phyloP scores from a whole-genome alignment of 164 flowering plant genomes.

The Akebia trifoliata region DNA sequence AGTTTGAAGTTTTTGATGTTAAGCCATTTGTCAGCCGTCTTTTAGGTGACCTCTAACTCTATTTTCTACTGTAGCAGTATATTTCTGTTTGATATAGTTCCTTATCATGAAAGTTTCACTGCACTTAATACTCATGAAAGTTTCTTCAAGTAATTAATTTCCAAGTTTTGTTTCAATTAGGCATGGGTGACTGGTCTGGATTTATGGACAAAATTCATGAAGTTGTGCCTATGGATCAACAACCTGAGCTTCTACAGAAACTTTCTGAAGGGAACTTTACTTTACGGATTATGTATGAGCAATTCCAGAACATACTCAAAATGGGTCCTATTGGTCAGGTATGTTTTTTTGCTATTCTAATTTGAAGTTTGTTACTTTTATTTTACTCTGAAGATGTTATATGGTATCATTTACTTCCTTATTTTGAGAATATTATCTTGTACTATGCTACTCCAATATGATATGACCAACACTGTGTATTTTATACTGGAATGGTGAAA shows the following conservation, averaged over 20 bases:
- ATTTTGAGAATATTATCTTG: background rate
- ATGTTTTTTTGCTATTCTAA: conserved; percentile 2
- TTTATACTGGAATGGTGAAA: background rate
- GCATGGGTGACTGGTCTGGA: conserved; percentile 99
- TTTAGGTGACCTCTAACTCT: conserved; percentile 43
- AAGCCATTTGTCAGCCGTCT: conserved; percentile 98
- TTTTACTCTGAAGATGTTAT: background rate
- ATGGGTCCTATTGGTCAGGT: conserved; percentile 99
- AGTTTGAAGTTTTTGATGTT: conserved; percentile 98
- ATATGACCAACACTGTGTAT: background rate
- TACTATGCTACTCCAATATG: too few species aligned
- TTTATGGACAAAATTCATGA: conserved; percentile 99
- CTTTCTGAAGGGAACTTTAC: conserved; percentile 93
- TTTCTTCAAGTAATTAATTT: background rate
- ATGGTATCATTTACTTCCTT: background rate
- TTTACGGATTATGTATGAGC: conserved; percentile 92
- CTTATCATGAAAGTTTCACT: background rate
- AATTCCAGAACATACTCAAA: conserved; percentile 87
- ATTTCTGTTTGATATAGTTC: background rate
- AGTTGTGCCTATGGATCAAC: conserved; percentile 98
- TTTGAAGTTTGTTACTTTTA: background rate
- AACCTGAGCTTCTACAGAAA: conserved; percentile 93
- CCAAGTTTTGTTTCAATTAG: conserved; percentile 28
- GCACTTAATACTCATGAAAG: background rate
- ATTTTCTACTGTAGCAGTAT: background rate